Evolutionary conservation across 139 green algal species (phyloP).

Genomic region (Closterium sp.): DNA sequence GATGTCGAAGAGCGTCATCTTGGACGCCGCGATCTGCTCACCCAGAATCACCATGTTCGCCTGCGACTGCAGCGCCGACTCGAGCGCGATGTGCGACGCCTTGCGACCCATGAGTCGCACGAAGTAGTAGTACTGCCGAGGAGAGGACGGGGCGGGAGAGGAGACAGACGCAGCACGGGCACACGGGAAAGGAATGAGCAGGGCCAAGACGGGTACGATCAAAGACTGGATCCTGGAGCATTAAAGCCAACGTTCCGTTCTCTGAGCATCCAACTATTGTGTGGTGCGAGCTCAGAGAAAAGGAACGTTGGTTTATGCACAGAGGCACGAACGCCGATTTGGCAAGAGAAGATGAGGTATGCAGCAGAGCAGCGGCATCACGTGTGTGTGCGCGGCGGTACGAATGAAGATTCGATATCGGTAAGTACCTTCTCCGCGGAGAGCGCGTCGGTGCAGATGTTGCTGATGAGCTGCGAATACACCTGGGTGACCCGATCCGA

Average conservation of each 20-base stretch:
- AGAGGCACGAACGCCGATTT: no score
- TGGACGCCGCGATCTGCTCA: conserved; percentile 21
- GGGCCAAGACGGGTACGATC: not conserved
- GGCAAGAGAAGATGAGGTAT: no score
- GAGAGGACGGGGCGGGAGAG: not conserved
- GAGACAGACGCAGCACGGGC: no score
- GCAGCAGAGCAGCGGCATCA: no score
- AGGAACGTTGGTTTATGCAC: no score
- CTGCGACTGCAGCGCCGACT: conserved; percentile 67
- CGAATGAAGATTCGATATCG: no score
- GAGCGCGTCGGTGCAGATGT: conserved; percentile 61
- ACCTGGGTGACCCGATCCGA: conserved; percentile 21
- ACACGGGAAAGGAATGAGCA: not conserved
- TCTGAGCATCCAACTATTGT: no score
- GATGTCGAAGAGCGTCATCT: conserved; percentile 52
- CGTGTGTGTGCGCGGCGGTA: no score
- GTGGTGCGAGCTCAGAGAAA: no score
- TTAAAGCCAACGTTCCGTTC: no score
- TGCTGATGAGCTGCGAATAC: conserved; percentile 66
- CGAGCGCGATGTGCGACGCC: conserved; percentile 66
- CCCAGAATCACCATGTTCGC: conserved; percentile 57
- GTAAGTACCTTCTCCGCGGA: conserved; percentile 55
- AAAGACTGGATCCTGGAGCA: no score
- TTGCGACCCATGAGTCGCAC: conserved; percentile 64
- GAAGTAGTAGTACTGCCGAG: conserved; percentile 42